phyloP scores from a whole-genome alignment of 306 rosid species.

The Parietaria judaica region DNA sequence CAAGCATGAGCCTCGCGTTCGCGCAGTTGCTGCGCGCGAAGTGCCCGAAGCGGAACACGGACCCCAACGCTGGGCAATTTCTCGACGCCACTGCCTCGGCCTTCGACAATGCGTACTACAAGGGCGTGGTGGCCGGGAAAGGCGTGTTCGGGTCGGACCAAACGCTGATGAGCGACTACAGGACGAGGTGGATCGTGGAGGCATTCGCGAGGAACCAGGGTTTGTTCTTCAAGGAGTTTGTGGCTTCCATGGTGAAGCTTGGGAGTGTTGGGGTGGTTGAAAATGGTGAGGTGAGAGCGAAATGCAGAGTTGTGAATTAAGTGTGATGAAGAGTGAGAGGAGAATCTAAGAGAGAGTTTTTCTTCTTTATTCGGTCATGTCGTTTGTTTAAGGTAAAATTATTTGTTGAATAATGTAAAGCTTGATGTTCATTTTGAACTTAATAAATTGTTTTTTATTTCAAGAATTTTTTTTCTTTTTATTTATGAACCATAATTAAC shows the following conservation, averaged over 20 bases:
- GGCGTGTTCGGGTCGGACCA: constrained; percentile 69
- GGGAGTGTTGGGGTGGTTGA: constrained; percentile 46
- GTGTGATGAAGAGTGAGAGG: neutral
- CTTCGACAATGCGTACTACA: constrained; percentile 65
- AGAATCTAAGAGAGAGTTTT: neutral
- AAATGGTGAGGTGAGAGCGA: constrained; percentile 48
- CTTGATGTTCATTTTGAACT: too few relatives aligned
- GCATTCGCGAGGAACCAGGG: constrained; percentile 51
- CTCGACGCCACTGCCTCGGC: constrained; percentile 61
- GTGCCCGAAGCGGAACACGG: constrained; percentile 43
- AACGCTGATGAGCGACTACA: constrained; percentile 40
- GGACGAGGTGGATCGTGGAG: constrained; percentile 62
- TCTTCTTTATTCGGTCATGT: neutral
- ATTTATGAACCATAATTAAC: too few relatives aligned
- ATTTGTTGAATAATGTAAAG: too few relatives aligned
- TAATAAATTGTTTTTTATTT: too few relatives aligned
- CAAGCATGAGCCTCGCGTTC: constrained; percentile 37
- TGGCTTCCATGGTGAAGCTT: constrained; percentile 55
- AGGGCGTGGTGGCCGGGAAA: constrained; percentile 33
- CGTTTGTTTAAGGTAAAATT: neutral
- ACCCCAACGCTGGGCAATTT: constrained; percentile 38
- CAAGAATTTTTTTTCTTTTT: too few relatives aligned
- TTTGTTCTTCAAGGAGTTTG: constrained; percentile 50
- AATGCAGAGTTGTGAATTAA: constrained; percentile 44
- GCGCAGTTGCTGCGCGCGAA: constrained; percentile 29